Evolutionary conservation across 2,329 filamentous ascomycete genomes (phyloP), one percentile per base, ranked within the genome.

Genomic region (Chaetomium sp.): DNA sequence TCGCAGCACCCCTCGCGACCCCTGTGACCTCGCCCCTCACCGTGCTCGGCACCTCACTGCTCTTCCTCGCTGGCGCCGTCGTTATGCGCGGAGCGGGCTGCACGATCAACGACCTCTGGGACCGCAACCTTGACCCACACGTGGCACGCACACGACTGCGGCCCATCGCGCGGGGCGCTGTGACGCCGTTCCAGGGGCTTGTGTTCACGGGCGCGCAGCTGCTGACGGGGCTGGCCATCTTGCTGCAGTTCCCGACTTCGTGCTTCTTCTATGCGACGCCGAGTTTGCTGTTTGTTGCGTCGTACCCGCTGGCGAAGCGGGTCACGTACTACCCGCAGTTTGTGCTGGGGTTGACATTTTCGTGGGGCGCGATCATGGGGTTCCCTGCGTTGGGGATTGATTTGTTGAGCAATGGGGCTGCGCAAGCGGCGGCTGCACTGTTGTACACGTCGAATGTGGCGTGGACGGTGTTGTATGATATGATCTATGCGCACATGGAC

Each of bases 401-500:
- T 61, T 69, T 94, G n/a, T 70, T 92, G 10, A 72, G 80, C 5
- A 81, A 87, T 61, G 73, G 73, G 27, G 70, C 80, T 1, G 87
- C 88, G 2, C 68, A 89, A 56, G 75, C 78, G 4, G 84, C 87
- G 1, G 87, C 88, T 1, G 81, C 77, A 2, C 81, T 81, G 55
- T 74, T 95, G 49, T 95, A 95, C 68, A 74, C 80, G 9, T 90
- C 87, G 44, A 94, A 91, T 64, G 77, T 94, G 32, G 84, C 88
- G 3, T 95, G 91, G 91, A 95, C 89, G 0, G 79, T 95, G 33
- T 72, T 95, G 41, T 95, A 95, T 69, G 90, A 95, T 69, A 95
- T 94, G 83, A 90, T 95, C 36, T 95, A 95, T 70, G 90, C 90
- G 11, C 90, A 95, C 68, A 92, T 94, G 85, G 90, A 95, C 65